phyloP scores from a whole-genome alignment of 163 green algal species.

The Coccomyxa subellipsoidea region DNA sequence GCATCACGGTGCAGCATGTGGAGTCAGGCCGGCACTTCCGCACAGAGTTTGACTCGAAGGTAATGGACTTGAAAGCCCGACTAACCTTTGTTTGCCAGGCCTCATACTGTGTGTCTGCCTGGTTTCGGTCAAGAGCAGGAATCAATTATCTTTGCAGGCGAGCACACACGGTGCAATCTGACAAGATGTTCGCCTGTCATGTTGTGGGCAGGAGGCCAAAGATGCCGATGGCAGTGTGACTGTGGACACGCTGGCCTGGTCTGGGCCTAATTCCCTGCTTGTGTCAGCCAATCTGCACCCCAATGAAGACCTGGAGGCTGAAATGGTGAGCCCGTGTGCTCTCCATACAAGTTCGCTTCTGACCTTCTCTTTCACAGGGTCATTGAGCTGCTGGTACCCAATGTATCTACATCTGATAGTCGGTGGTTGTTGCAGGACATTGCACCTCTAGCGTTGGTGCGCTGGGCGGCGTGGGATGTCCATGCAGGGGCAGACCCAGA shows the following conservation, averaged over 20 bases:
- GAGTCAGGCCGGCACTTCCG: background rate
- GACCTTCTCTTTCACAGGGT: too few relatives aligned
- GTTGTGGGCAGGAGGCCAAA: background rate
- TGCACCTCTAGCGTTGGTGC: background rate
- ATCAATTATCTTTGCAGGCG: too few relatives aligned
- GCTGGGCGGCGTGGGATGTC: background rate
- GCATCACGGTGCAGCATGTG: background rate
- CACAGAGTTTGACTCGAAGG: background rate
- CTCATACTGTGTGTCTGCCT: too few relatives aligned
- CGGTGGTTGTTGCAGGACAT: background rate
- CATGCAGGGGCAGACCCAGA: background rate
- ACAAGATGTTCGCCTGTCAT: too few relatives aligned
- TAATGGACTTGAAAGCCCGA: background rate
- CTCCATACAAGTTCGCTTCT: too few relatives aligned
- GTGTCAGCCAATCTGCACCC: background rate
- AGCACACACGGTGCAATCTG: too few relatives aligned
- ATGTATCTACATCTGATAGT: too few relatives aligned
- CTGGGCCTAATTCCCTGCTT: background rate
- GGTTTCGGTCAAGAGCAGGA: too few relatives aligned
- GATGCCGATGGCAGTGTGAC: background rate
- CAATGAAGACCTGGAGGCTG: background rate
- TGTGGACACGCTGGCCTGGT: background rate
- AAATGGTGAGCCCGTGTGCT: too few relatives aligned
- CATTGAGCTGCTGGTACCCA: too few relatives aligned
- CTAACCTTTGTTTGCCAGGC: too few relatives aligned